A percentile compares a stretch with the other conserved stretches of the same genome.
Evolutionary conservation across 805 yeast genomes (phyloP).

Genomic region (Yarrowia sp.): DNA sequence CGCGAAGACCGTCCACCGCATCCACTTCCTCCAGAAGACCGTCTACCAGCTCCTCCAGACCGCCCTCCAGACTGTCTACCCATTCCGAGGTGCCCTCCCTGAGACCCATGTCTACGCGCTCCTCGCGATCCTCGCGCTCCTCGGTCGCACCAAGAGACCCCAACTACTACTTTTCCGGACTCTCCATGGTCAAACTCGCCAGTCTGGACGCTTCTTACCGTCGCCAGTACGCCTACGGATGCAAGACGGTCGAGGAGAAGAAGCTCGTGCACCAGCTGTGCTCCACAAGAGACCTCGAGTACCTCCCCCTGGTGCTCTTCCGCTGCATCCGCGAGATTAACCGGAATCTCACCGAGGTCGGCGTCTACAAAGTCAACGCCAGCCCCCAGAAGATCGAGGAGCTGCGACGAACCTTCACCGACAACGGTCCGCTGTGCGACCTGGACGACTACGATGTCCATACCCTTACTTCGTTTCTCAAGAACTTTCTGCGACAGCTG

Average conservation of each 20-base stretch:
- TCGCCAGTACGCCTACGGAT: background rate
- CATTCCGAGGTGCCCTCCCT: background rate
- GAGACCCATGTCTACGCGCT: background rate
- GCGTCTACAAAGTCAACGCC: background rate
- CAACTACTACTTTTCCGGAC: background rate
- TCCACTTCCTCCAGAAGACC: background rate
- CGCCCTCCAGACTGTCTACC: background rate
- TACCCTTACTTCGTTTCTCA: background rate
- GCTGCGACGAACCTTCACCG: background rate
- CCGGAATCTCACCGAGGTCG: constrained; percentile 5
- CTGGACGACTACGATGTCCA: background rate
- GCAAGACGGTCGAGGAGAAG: background rate
- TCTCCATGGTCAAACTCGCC: background rate
- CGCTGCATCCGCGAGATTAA: constrained; percentile 4
- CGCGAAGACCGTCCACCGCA: background rate
- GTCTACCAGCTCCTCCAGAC: background rate
- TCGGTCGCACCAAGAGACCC: background rate
- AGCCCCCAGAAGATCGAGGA: background rate
- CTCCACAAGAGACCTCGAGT: constrained; percentile 16
- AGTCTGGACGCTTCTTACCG: constrained; percentile 5
- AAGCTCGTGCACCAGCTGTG: constrained; percentile 3
- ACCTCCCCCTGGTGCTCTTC: constrained; percentile 3
- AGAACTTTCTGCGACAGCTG: background rate
- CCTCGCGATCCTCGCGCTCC: background rate
- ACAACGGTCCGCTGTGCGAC: constrained; percentile 1